phyloP scores from a whole-genome alignment of 1,139 yeast species.

The Taiozyma sp. region DNA sequence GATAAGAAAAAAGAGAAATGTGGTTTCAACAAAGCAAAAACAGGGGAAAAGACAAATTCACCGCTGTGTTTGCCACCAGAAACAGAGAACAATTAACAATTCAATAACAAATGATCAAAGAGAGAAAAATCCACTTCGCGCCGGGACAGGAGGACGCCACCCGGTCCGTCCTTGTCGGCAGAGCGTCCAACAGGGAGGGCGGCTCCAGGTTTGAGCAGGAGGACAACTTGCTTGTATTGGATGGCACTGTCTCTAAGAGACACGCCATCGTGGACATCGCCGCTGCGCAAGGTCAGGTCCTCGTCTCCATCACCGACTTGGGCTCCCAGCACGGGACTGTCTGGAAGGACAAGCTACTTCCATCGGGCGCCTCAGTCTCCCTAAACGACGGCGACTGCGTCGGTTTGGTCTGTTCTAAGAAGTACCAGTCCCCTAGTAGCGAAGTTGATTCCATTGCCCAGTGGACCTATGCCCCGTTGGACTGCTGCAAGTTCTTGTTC shows the following conservation, averaged over 20 bases:
- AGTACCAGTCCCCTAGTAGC: not conserved
- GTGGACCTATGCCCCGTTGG: not conserved
- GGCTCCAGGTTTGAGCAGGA: not conserved
- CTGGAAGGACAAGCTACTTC: constrained; percentile 1
- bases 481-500: constrained; percentile 3
- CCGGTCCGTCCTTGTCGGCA: constrained; percentile 4
- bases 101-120: not conserved
- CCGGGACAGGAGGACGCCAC: not conserved
- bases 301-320: constrained; percentile 2
- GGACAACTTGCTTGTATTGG: constrained; percentile 6
- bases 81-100: not conserved
- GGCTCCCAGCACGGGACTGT: constrained; percentile 13
- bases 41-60: not conserved
- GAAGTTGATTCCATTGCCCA: not conserved
- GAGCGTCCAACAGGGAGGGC: constrained; percentile 4
- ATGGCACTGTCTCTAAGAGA: constrained; percentile 7
- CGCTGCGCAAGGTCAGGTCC: not conserved
- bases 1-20: not conserved
- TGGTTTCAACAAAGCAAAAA: not conserved
- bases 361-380: not conserved
- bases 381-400: constrained; percentile 2
- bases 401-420: constrained; percentile 6
- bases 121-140: not conserved
- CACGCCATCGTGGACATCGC: constrained; percentile 5
- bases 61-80: not conserved